Percentiles rank a stretch among this genome's conserved stretches.
Evolutionary conservation across 108 stramenopile species (phyloP).

Genomic region (Pelagomonas calceolata): DNA sequence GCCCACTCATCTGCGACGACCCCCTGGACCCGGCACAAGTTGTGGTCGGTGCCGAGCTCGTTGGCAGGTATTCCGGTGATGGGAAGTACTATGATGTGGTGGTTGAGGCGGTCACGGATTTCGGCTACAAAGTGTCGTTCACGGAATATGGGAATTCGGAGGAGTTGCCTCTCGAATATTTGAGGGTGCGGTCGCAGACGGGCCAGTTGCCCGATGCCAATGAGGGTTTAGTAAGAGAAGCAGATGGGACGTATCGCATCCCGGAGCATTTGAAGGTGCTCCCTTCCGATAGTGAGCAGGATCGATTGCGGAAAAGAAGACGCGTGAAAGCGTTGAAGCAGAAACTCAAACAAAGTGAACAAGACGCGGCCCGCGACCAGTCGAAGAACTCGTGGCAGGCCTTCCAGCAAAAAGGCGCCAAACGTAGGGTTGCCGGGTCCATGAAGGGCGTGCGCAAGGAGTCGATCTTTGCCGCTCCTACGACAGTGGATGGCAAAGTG

Average conservation of each 20-base stretch:
- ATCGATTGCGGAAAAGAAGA: slow-evolving; percentile 27
- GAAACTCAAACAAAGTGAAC: slow-evolving; percentile 4
- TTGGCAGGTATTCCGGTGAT: not conserved
- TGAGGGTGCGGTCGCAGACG: not conserved
- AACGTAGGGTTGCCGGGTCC: slow-evolving; percentile 15
- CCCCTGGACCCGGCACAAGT: not conserved
- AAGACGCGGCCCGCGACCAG: not conserved
- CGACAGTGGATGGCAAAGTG: slow-evolving; percentile 22
- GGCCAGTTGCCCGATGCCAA: not conserved
- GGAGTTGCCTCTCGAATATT: slow-evolving; percentile 36
- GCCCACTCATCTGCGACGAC: not conserved
- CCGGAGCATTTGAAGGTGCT: slow-evolving; percentile 28
- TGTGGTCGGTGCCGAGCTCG: not conserved
- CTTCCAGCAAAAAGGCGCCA: slow-evolving; percentile 30
- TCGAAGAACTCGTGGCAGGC: slow-evolving; percentile 9
- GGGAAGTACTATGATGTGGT: slow-evolving; percentile 21
- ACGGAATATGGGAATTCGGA: slow-evolving; percentile 35
- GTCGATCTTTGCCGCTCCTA: slow-evolving; percentile 29
- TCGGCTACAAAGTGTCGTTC: slow-evolving; percentile 33
- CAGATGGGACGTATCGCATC: slow-evolving; percentile 8
- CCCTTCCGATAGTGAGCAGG: slow-evolving; percentile 33
- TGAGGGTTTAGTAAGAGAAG: not conserved
- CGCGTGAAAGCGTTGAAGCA: slow-evolving; percentile 35
- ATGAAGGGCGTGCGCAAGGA: slow-evolving; percentile 25
- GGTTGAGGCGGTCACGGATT: slow-evolving; percentile 20